These are phyloP conservation scores for Xylaria multiplex DNA, from an alignment of 2,329 filamentous ascomycete genomes.

Conservation along the genomic window DNA sequence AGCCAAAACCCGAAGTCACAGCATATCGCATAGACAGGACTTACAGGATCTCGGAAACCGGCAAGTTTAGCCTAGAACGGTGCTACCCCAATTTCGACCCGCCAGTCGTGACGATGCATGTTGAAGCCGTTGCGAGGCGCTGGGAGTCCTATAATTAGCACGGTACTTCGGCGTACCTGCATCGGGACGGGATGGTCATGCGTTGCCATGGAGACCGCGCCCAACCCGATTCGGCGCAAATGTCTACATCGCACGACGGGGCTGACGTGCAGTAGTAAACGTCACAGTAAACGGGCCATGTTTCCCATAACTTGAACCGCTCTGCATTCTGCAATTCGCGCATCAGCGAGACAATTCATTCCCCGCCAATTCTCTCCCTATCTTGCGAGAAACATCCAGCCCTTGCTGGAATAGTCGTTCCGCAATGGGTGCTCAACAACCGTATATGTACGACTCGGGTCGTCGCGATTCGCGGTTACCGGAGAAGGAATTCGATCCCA, in stretches of 20 bases:
- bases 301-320: slow-evolving; percentile 10
- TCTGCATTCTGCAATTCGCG: slow-evolving; percentile 22
- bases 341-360: slow-evolving; percentile 32
- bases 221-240: slow-evolving; percentile 27
- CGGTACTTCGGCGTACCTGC: slow-evolving; percentile 16
- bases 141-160: slow-evolving; percentile 31
- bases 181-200: slow-evolving; percentile 18
- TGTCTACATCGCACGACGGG: slow-evolving; percentile 25
- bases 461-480: slow-evolving; percentile 44
- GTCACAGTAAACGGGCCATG: slow-evolving; percentile 19
- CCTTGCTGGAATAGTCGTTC: slow-evolving; percentile 37
- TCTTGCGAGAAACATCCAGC: slow-evolving; percentile 37
- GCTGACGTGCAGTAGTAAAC: slow-evolving; percentile 12
- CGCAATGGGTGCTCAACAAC: slow-evolving; percentile 47
- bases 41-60: too few species aligned
- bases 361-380: slow-evolving; percentile 20
- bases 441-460: slow-evolving; percentile 47
- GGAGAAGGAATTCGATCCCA: slow-evolving; percentile 70
- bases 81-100: not conserved
- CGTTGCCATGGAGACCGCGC: slow-evolving; percentile 45
- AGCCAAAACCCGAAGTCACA: too few species aligned
- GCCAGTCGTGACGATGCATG: not conserved
- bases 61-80: not conserved
- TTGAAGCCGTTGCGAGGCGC: too few species aligned
- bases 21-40: too few species aligned